Evolutionary conservation across 1,284 basidiomycete genomes (phyloP).

Genomic region (Trichosporon sp.): DNA sequence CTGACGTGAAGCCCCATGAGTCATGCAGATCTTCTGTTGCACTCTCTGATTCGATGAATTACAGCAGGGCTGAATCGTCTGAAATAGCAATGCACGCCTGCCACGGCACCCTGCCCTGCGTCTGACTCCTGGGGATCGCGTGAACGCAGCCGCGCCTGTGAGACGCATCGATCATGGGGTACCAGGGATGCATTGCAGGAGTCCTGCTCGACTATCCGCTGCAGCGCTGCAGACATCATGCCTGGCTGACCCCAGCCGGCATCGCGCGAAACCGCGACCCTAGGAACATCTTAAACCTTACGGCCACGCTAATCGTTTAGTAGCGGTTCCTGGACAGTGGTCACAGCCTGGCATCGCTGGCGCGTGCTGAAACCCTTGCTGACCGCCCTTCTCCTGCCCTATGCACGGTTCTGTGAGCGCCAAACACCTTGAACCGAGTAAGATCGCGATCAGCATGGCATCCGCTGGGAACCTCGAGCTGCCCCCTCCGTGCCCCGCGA

Average conservation of each 20-base stretch:
- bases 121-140: no score
- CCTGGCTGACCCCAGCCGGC: no score
- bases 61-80: background rate
- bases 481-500: no score
- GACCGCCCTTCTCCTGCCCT: background rate
- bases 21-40: background rate
- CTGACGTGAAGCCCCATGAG: background rate
- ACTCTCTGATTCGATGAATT: background rate
- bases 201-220: no score
- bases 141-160: no score
- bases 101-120: no score
- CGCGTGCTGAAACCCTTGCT: background rate
- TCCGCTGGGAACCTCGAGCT: no score
- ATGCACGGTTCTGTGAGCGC: background rate
- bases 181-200: no score
- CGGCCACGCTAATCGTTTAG: background rate
- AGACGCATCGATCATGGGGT: no score
- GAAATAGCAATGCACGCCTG: no score
- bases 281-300: background rate
- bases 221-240: no score
- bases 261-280: background rate
- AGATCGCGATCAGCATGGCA: background rate
- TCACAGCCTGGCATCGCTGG: background rate
- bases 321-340: background rate
- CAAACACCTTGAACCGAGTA: background rate